Base-by-base conservation (phyloP, 2,329 filamentous ascomycete species). In the Paraphoma sp. region DNA sequence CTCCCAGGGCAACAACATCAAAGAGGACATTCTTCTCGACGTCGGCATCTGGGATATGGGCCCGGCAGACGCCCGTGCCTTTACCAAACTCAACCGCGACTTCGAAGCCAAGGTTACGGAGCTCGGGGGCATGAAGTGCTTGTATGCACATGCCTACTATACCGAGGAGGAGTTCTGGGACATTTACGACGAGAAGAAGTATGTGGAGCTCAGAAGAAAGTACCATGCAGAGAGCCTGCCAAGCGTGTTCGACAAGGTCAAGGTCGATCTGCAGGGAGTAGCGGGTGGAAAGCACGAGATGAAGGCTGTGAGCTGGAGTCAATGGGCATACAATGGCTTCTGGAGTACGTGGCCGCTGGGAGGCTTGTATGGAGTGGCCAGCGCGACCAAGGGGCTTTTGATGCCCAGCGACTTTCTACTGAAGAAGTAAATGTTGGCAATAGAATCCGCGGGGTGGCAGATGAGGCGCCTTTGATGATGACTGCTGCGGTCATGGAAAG, bases 71-170 rank as follows among this genome's bases (percentile, higher is more conserved):
- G 60, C 74, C 23, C 78, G 78, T 0, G 81, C 81, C 3, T 93
- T 94, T 68, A 82, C 93, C 10, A 72, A 76, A 45, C 84, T 87
- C 65, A 96, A 96, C 77, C 84, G 89, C 23, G 83, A 82, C 38
- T 83, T 96, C 31, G 92, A 96, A 78, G 78, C 81, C 29, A 89
- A 90, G 70, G 84, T 94, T 1, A 80, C 81, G 45, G 82, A 87
- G 64, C 83, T 96, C 1, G 87, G 88, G 31, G 92, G 92, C 8
- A 87, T 90, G 81, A 96, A 96, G 80, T 96, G 91, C 87, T 80
- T 96, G 17, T 96, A 96, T 76, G 92, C 92, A 4, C 90, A 94
- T 71, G 89, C 91, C 0, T 96, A 93, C 79, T 96, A 95, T 75
- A 83, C 85, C 16, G 85, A 90, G 71, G 78, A 83, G 1, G 86